A percentile compares a stretch with the other conserved stretches of the same genome.
phyloP scores from a whole-genome alignment of 164 flowering plant genomes.

The Berberis vulgaris region DNA sequence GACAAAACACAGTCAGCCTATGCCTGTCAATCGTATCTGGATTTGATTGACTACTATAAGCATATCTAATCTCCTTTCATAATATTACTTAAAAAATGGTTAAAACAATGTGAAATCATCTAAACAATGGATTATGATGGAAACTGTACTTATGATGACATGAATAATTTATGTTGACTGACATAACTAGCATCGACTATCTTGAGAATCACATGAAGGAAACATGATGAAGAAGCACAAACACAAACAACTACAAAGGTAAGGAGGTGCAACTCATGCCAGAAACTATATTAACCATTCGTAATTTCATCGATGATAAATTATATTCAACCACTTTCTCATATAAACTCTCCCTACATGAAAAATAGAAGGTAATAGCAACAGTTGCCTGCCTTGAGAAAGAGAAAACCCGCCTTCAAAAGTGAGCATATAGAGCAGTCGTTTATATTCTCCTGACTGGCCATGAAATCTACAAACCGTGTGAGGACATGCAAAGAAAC shows the following conservation, averaged over 20 bases:
- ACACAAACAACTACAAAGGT: neutral
- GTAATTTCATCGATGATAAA: neutral
- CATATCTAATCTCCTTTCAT: neutral
- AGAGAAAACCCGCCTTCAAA: slow-evolving; percentile 72
- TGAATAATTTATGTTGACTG: too few species aligned
- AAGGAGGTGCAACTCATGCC: neutral
- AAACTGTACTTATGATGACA: too few species aligned
- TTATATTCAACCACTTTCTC: neutral
- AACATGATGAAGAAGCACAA: neutral
- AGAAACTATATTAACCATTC: neutral
- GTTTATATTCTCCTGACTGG: slow-evolving; percentile 56
- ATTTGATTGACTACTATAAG: neutral
- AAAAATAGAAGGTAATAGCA: slow-evolving; percentile 9
- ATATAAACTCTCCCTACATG: slow-evolving; percentile 1
- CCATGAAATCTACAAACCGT: slow-evolving; percentile 84
- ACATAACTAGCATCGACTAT: too few species aligned
- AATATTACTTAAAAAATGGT: too few species aligned
- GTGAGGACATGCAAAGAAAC: slow-evolving; percentile 69
- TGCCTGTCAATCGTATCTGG: neutral
- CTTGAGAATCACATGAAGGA: neutral
- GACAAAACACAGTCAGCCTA: neutral
- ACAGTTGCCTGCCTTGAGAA: slow-evolving; percentile 60
- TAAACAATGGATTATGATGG: too few species aligned
- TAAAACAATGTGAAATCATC: too few species aligned
- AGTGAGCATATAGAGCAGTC: slow-evolving; percentile 72